These are phyloP conservation scores for Asterophora lycoperdoides DNA, from an alignment of 768 basidiomycete species.

Conservation along the genomic window DNA sequence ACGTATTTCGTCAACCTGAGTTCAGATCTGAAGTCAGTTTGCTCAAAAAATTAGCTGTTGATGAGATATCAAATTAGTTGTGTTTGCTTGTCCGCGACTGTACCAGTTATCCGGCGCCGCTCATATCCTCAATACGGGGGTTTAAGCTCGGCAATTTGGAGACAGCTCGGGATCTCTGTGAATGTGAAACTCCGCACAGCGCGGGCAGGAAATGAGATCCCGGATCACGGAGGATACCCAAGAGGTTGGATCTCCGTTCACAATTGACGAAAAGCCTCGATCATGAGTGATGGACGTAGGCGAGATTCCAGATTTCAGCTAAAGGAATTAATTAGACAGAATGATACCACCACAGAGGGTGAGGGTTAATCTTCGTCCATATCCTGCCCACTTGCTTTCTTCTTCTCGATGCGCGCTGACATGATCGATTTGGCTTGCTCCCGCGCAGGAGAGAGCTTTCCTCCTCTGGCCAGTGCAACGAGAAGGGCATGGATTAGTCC, in stretches of 20 bases:
- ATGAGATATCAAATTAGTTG: too few relatives aligned
- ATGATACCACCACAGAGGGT: background rate
- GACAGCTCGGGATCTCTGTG: too few relatives aligned
- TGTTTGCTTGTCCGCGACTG: too few relatives aligned
- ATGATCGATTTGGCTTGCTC: conserved; percentile 41
- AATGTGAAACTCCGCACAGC: too few relatives aligned
- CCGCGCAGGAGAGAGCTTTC: conserved; percentile 51
- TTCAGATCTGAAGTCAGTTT: too few relatives aligned
- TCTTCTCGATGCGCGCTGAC: conserved; percentile 42
- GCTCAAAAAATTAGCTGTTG: too few relatives aligned
- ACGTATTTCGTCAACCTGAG: too few relatives aligned
- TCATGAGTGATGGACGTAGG: background rate
- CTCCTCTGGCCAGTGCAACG: conserved; percentile 68
- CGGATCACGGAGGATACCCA: background rate
- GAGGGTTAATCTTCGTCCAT: conserved; percentile 44
- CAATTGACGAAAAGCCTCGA: background rate
- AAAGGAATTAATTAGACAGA: background rate
- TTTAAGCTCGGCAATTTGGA: too few relatives aligned
- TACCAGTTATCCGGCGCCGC: too few relatives aligned
- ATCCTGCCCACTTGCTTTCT: conserved; percentile 39
- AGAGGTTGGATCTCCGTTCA: background rate
- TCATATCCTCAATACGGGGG: too few relatives aligned
- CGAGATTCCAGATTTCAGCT: background rate
- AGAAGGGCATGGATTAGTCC: conserved; percentile 74
- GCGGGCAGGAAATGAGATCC: background rate